A percentile compares a stretch with the other conserved stretches of the same genome.
phyloP scores from a whole-genome alignment of 129 eudicot species.

The Artemisia tridentata region DNA sequence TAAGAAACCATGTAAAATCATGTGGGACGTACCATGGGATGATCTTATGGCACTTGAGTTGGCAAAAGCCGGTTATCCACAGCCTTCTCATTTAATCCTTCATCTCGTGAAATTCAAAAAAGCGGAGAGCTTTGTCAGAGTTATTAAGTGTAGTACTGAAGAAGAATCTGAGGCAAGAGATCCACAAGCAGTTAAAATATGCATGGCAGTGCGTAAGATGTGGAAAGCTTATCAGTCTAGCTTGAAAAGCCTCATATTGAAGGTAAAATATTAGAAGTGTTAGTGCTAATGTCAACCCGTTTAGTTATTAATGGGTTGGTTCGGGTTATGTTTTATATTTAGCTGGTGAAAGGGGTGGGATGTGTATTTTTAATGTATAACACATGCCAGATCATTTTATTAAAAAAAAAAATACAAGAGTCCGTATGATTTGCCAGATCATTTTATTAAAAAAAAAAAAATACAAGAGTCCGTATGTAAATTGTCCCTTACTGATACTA shows the following conservation, averaged over 20 bases:
- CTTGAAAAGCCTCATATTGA: slow-evolving; percentile 46
- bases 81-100: slow-evolving; percentile 78
- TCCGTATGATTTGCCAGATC: no score
- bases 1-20: slow-evolving; percentile 86
- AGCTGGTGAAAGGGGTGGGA: background rate
- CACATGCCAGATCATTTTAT: no score
- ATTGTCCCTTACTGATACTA: no score
- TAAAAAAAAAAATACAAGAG: no score
- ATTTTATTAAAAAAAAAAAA: no score
- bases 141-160: slow-evolving; percentile 77
- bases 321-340: background rate
- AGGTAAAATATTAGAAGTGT: slow-evolving; percentile 37
- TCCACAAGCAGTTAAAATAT: slow-evolving; percentile 82
- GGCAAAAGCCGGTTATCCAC: slow-evolving; percentile 73
- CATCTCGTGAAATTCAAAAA: slow-evolving; percentile 68
- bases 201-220: slow-evolving; percentile 71
- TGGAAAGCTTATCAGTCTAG: slow-evolving; percentile 72
- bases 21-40: slow-evolving; percentile 99
- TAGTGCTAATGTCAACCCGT: background rate
- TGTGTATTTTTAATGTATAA: no score
- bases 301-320: background rate
- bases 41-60: slow-evolving; percentile 83
- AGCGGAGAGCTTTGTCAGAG: slow-evolving; percentile 76
- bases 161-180: slow-evolving; percentile 54
- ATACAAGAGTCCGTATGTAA: no score